Evolutionary conservation across 2,329 filamentous ascomycete species (phyloP), one percentile per base, ranked within the genome.

Genomic region (Helotiales sp.): DNA sequence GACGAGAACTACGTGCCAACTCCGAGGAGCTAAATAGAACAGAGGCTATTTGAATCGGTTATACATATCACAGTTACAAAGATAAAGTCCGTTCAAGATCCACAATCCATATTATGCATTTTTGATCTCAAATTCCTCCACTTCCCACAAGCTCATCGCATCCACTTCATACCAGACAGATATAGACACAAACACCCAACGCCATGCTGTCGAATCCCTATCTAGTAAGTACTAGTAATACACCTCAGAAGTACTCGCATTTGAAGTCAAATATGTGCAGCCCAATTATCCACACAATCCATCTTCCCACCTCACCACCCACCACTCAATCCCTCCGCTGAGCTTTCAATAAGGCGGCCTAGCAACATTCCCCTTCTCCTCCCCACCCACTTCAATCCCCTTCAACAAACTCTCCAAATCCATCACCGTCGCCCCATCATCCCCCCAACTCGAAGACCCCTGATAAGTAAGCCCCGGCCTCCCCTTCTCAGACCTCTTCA

Each of bases 271-370:
- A 31, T 48, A 48, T 48, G 27, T 48, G 46, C 46, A 48, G n/a
- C 27, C 9, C 31, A 34, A 34, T 34, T 34, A 34, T 34, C n/a
- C n/a, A n/a, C n/a, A n/a, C n/a, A n/a, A n/a, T n/a, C n/a, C n/a
- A n/a, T n/a, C n/a, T n/a, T n/a, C n/a, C n/a, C n/a, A n/a, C n/a
- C n/a, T n/a, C n/a, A n/a, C n/a, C n/a, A n/a, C n/a, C n/a, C n/a
- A n/a, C n/a, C n/a, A n/a, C n/a, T n/a, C n/a, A n/a, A n/a, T n/a
- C n/a, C n/a, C n/a, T n/a, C n/a, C n/a, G n/a, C n/a, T n/a, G n/a
- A n/a, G n/a, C n/a, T 58, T 62, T 68, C 58, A 72, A 54, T 71
- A 72, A 24, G 70, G 70, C 27, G 70, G 69, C 51, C 61, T 67
- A 3, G 57, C 63, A 19, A 67, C 61, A 59, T 66, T 65, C 8